These are phyloP conservation scores for Periconia macrospinosa DNA, from an alignment of 2,329 filamentous ascomycete species.

Conservation along the genomic window DNA sequence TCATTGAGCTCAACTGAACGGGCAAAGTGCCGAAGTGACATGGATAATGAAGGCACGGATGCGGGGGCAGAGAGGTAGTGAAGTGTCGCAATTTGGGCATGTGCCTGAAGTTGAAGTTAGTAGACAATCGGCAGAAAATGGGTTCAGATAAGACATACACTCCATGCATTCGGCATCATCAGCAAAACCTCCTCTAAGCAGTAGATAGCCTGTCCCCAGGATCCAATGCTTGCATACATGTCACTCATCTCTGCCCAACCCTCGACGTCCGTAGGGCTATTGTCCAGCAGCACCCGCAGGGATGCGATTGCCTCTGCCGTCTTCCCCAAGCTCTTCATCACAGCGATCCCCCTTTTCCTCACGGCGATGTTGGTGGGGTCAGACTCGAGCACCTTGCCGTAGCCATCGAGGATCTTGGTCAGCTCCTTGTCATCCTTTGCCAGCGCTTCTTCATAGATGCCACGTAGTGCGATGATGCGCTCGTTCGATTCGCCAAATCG, in stretches of 20 bases:
- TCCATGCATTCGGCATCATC: conserved; percentile 90
- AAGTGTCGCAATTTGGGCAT: conserved; percentile 84
- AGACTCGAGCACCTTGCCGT: conserved; percentile 72
- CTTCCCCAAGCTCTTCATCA: conserved; percentile 74
- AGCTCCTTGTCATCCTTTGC: conserved; percentile 68
- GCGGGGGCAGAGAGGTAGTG: conserved; percentile 66
- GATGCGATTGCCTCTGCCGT: conserved; percentile 72
- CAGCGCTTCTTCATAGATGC: conserved; percentile 81
- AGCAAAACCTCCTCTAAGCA: conserved; percentile 89
- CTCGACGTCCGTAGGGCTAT: conserved; percentile 86
- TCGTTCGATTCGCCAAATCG: conserved; percentile 87
- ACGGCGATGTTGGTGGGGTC: conserved; percentile 83
- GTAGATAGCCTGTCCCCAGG: conserved; percentile 82
- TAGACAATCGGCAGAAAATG: conserved; percentile 9
- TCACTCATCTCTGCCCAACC: conserved; percentile 91
- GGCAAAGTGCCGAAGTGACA: conserved; percentile 82
- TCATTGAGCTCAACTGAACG: conserved; percentile 93
- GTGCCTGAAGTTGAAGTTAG: conserved; percentile 61
- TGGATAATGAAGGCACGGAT: conserved; percentile 56
- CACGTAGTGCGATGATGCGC: conserved; percentile 79
- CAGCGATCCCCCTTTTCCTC: conserved; percentile 78
- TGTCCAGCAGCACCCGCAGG: conserved; percentile 75
- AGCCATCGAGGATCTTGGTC: conserved; percentile 71
- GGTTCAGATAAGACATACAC: conserved; percentile 60
- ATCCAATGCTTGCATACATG: conserved; percentile 76